Evolutionary conservation across 139 green algal genomes (phyloP), one percentile per base, ranked within the genome.

Genomic region (Astrephomene gubernaculifera): DNA sequence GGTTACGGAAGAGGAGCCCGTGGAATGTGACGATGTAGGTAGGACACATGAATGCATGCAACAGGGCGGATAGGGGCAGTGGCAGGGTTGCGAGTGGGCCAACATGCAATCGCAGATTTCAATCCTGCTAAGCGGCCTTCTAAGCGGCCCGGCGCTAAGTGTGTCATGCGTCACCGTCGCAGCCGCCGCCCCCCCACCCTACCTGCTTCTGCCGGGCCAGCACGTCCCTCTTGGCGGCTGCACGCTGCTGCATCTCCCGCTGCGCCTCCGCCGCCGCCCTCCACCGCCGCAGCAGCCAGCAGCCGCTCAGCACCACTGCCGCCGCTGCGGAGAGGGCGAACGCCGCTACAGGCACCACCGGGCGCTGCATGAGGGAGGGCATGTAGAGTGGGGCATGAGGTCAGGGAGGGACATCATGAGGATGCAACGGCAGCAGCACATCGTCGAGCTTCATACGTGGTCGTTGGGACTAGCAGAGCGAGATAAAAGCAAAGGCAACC

Each of bases 181-280:
- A n/a, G n/a, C n/a, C n/a, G n/a, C 43, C 12, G 4, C 1, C 41
- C 0, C 5, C 27, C 44, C 1, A 22, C 4, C 60, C 1, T 44
- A 74, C 78, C 78, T 84, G 61, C 41, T 75, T 84, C 78, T 84
- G 78, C 7, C 63, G 41, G 6, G 43, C 31, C 10, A 84, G 78
- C 31, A 19, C 19, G 2, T 44, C 31, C 78, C 52, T 54, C 36
- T 84, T 74, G 7, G 52, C 12, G 0, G 43, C 78, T 21, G 25
- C 17, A 2, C 31, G 43, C 44, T 74, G 43, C n/a, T 41, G 17
- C 43, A 31, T 21, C 43, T 84, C 78, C 6, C 44, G 43, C n/a
- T 65, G 43, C 5, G 0, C 5, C 21, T 71, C 43, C 43, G 52
- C 21, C 2, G 33, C 36, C 7, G 31, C 10, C 31, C 12, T 41